Evolutionary conservation across 2,329 filamentous ascomycete genomes (phyloP).

Genomic region (Peltaster fructicola): DNA sequence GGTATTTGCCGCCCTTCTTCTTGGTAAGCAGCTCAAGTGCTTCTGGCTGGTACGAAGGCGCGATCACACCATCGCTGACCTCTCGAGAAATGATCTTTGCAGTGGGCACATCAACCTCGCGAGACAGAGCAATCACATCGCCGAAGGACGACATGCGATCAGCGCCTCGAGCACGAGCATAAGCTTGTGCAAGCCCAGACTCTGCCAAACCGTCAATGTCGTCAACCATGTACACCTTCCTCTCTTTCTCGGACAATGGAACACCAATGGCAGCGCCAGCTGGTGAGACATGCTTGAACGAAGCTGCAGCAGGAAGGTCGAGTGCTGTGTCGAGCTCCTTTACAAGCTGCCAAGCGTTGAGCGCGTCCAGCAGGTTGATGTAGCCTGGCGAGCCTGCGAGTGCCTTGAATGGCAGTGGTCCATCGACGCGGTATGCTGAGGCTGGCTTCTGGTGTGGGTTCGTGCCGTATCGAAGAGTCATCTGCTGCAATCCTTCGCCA

Average conservation of each 20-base stretch:
- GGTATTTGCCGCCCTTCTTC: conserved; percentile 97
- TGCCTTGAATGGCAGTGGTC: conserved; percentile 81
- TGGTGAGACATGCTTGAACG: conserved; percentile 98
- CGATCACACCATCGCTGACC: conserved; percentile 93
- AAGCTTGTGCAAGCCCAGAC: conserved; percentile 79
- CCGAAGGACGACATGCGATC: conserved; percentile 99
- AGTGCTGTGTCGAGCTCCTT: conserved; percentile 88
- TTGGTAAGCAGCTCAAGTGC: conserved; percentile 84
- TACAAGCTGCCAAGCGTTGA: conserved; percentile 93
- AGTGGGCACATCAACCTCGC: conserved; percentile 77
- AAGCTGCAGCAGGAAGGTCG: conserved; percentile 75
- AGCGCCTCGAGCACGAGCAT: conserved; percentile 83
- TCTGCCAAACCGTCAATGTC: conserved; percentile 79
- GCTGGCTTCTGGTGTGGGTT: conserved; percentile 98
- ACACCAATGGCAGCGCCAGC: conserved; percentile 89
- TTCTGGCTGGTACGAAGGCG: conserved; percentile 66
- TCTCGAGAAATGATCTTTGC: conserved; percentile 97
- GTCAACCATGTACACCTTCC: conserved; percentile 96
- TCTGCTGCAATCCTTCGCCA: conserved; percentile 62
- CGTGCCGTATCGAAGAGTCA: conserved; percentile 79
- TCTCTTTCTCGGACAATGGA: conserved; percentile 69
- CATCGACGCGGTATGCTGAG: conserved; percentile 57
- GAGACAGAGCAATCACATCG: conserved; percentile 84
- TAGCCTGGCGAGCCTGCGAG: conserved; percentile 81
- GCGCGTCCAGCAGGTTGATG: conserved; percentile 88